These are phyloP conservation scores for Plasmodium chabaudi DNA, from an alignment of 169 alveolate species.

Conservation along the genomic window DNA sequence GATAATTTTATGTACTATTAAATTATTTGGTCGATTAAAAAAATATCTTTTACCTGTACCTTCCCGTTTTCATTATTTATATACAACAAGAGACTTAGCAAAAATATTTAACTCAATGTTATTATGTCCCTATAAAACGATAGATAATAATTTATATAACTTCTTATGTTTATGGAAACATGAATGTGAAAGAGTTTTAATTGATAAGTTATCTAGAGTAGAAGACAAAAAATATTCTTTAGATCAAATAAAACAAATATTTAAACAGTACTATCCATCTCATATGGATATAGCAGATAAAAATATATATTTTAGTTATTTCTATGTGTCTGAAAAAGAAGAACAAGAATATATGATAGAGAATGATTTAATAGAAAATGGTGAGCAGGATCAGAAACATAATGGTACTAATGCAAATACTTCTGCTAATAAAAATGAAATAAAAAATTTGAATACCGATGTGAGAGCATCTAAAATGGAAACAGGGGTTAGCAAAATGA, in stretches of 20 bases:
- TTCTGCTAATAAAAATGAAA: not conserved
- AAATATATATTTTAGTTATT: conserved; percentile 69
- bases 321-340: conserved; percentile 75
- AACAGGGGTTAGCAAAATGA: not conserved
- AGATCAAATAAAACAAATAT: conserved; percentile 60
- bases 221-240: conserved; percentile 90
- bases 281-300: conserved; percentile 51
- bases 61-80: conserved; percentile 96
- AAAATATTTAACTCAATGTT: conserved; percentile 96
- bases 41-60: conserved; percentile 88
- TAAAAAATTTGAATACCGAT: not conserved
- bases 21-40: conserved; percentile 89
- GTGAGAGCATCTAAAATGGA: not conserved
- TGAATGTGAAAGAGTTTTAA: conserved; percentile 96
- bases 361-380: conserved; percentile 68
- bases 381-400: conserved; percentile 12
- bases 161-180: conserved; percentile 96
- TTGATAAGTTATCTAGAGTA: conserved; percentile 94
- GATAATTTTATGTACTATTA: conserved; percentile 93
- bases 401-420: not conserved
- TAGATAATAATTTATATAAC: conserved; percentile 86
- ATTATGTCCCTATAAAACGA: conserved; percentile 80
- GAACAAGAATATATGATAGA: conserved; percentile 58
- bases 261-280: conserved; percentile 51
- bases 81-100: conserved; percentile 97